Evolutionary conservation across 495 filamentous ascomycete species (phyloP), one percentile per base, ranked within the genome.

Genomic region (Penicillium dipodomyicola): DNA sequence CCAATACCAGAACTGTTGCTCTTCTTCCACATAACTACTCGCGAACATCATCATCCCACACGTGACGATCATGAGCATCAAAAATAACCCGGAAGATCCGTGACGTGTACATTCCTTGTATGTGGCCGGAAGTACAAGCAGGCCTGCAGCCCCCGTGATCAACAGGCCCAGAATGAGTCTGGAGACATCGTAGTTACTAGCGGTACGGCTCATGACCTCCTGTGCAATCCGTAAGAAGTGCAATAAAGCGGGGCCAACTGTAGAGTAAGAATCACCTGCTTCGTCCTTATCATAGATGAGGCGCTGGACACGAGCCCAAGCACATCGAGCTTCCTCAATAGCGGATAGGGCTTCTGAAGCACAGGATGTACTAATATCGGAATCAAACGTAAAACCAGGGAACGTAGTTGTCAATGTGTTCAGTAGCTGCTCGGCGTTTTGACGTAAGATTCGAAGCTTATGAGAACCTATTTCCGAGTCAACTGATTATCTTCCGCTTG

Each of bases 1-100:
- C 92, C 92, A 96, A 70, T 97, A 97, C 94, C 94, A 99, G 70
- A 96, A 96, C 59, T 97, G 88, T 23, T 97, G 94, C 67, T 99
- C 94, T 71, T 99, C 94, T 67, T 99, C 94, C 23, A 99, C 90
- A 66, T 91, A 97, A 67, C 92, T 96, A 69, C 89, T 96, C 29
- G 92, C 92, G 72, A 97, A 97, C 91, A 97, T 97, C 87, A 96
- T 92, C 30, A 80, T 67, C 10, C 86, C 83, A 67, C 96, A 96
- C 0, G 82, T 66, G 1, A 86, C 9, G 1, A 82, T 55, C 54
- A 65, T 65, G n/a, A 72, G 51, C 5, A 62, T 35, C 49, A 77
- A 59, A 49, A 78, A 76, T 2, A 61, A 20, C 1, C 70, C 67
- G 2, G 73, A 44, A 47, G 61, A 60, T 17, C 30, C 57, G 17